Percentiles rank a stretch among this genome's conserved stretches.
phyloP scores from a whole-genome alignment of 805 yeast genomes.

The Candida nonsorbophila region DNA sequence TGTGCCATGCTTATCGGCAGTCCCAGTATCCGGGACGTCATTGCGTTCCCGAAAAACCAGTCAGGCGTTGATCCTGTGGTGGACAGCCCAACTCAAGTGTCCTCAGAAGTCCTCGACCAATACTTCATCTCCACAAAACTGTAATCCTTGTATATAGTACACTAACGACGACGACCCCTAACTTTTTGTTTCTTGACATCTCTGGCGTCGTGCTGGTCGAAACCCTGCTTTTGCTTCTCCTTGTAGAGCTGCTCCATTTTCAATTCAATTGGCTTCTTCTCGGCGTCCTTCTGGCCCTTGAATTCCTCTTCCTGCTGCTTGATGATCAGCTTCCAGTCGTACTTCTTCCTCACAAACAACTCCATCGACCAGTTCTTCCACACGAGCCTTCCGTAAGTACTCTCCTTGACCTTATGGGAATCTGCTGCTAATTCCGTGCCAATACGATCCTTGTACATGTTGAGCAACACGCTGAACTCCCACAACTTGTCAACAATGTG shows the following conservation, averaged over 20 bases:
- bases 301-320: slow-evolving; percentile 40
- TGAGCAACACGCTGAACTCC: slow-evolving; percentile 70
- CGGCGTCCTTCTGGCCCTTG: slow-evolving; percentile 13
- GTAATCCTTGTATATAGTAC: slow-evolving; percentile 1
- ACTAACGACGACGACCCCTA: slow-evolving; percentile 12
- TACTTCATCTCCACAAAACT: slow-evolving; percentile 35
- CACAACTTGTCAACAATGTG: slow-evolving; percentile 84
- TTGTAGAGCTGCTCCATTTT: slow-evolving; percentile 34
- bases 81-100: slow-evolving; percentile 71
- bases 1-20: slow-evolving; percentile 85
- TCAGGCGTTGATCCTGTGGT: slow-evolving; percentile 87
- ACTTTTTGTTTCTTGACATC: slow-evolving; percentile 4
- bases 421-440: slow-evolving; percentile 60
- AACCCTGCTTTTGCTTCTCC: slow-evolving; percentile 11
- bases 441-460: slow-evolving; percentile 80
- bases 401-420: slow-evolving; percentile 69
- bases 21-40: slow-evolving; percentile 80
- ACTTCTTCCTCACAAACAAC: slow-evolving; percentile 61
- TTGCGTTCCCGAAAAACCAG: slow-evolving; percentile 92
- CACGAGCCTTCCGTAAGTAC: slow-evolving; percentile 82
- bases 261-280: slow-evolving; percentile 35
- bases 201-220: slow-evolving; percentile 1
- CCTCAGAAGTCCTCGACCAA: slow-evolving; percentile 41
- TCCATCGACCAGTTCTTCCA: slow-evolving; percentile 97
- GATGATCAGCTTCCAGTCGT: slow-evolving; percentile 73